Evolutionary conservation across 768 basidiomycete species (phyloP).

Genomic region (Tricholomella constricta): DNA sequence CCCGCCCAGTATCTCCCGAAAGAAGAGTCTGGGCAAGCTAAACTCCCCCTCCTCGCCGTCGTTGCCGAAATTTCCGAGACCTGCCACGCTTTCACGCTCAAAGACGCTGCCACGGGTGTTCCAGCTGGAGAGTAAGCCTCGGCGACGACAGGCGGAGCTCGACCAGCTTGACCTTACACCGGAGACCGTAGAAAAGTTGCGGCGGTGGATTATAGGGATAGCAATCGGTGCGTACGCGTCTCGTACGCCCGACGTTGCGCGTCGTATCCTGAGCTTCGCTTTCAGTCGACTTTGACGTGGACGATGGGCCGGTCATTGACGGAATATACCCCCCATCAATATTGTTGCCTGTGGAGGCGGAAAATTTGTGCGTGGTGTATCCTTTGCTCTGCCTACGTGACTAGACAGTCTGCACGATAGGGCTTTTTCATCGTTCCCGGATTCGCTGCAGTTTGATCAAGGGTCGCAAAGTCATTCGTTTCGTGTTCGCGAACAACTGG

Average conservation of each 20-base stretch:
- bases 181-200: constrained; percentile 50
- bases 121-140: constrained; percentile 30
- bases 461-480: constrained; percentile 86
- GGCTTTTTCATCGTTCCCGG: constrained; percentile 91
- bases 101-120: constrained; percentile 46
- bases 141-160: constrained; percentile 34
- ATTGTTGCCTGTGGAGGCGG: constrained; percentile 65
- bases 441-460: constrained; percentile 83
- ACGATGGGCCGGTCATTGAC: constrained; percentile 79
- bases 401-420: constrained; percentile 40
- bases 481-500: constrained; percentile 63
- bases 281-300: constrained; percentile 85
- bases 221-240: constrained; percentile 52
- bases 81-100: constrained; percentile 39
- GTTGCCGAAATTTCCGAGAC: constrained; percentile 17
- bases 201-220: constrained; percentile 69
- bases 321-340: constrained; percentile 68
- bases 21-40: constrained; percentile 22
- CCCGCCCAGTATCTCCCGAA: constrained; percentile 15
- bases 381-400: not conserved
- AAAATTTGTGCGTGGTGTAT: constrained; percentile 73
- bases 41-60: constrained; percentile 27
- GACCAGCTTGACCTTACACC: constrained; percentile 48
- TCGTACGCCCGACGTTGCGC: not conserved
- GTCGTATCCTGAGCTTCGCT: constrained; percentile 5